Percentiles rank a stretch among this genome's conserved stretches.
Evolutionary conservation across 2,329 filamentous ascomycete species (phyloP).

Genomic region (Ophiostoma populinum): DNA sequence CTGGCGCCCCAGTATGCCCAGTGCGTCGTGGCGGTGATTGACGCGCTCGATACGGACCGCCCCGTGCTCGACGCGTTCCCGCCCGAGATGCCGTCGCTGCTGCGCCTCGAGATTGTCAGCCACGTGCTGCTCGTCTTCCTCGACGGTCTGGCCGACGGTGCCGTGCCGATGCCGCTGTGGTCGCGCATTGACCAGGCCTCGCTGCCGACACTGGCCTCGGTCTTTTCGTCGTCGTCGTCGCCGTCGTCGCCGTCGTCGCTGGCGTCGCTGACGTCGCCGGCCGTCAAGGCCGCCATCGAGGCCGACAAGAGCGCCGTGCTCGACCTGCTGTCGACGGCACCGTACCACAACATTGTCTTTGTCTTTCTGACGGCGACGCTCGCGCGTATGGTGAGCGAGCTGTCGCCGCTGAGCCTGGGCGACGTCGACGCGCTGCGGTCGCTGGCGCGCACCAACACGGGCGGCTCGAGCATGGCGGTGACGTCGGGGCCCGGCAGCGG

Average conservation of each 20-base stretch:
- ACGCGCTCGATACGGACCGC: conserved; percentile 57
- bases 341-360: conserved; percentile 76
- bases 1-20: neutral
- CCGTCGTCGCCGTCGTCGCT: neutral
- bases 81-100: conserved; percentile 42
- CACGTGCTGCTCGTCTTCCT: conserved; percentile 62
- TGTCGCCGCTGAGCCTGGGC: conserved; percentile 23
- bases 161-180: conserved; percentile 59
- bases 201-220: conserved; percentile 11
- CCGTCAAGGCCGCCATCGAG: conserved; percentile 14
- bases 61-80: conserved; percentile 44
- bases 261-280: neutral
- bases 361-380: conserved; percentile 74
- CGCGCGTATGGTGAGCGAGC: conserved; percentile 30
- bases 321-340: conserved; percentile 53
- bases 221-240: conserved; percentile 5
- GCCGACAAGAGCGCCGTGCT: conserved; percentile 40
- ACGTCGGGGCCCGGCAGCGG: conserved; percentile 9
- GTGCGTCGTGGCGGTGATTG: conserved; percentile 22
- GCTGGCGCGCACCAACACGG: conserved; percentile 1
- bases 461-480: neutral
- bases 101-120: conserved; percentile 58
- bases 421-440: conserved; percentile 20
- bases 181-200: conserved; percentile 41
- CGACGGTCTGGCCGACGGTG: conserved; percentile 55